Conservation (phyloP, 2,329 filamentous ascomycete species). For the Coniella vitis region DNA sequence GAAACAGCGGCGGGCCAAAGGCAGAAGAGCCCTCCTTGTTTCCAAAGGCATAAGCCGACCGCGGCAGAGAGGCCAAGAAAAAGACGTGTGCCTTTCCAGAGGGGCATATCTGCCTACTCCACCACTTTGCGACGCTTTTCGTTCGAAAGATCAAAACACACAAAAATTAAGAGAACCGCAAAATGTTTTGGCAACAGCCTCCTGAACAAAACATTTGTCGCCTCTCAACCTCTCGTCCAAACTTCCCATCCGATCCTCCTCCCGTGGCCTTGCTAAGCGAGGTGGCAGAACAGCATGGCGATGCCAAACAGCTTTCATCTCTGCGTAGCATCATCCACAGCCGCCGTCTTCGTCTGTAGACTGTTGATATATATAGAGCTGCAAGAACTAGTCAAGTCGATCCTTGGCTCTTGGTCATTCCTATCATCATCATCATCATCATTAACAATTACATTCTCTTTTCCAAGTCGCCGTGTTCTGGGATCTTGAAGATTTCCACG, state of each 20-base stretch:
- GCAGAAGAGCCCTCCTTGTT: not conserved
- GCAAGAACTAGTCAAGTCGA: not conserved
- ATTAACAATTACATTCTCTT: conserved; percentile 10
- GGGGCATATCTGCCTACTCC: not conserved
- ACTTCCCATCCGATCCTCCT: not conserved
- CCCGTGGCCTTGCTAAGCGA: not conserved
- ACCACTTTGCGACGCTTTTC: conserved; percentile 12
- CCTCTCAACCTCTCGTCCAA: conserved; percentile 1
- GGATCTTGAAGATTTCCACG: conserved; percentile 14
- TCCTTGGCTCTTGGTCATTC: conserved; percentile 3
- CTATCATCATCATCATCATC: conserved; percentile 5
- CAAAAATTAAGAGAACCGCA: conserved; percentile 1
- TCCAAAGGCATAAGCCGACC: not conserved
- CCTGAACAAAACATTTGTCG: conserved; percentile 13
- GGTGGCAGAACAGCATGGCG: not conserved
- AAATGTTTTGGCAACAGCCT: conserved; percentile 1
- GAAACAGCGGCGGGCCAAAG: not conserved
- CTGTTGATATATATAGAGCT: conserved; percentile 4
- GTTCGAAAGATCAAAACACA: conserved; percentile 11
- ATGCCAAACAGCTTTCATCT: not conserved
- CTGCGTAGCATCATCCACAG: not conserved
- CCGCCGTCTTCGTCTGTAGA: no score
- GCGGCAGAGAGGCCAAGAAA: not conserved
- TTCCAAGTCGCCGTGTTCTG: conserved; percentile 11
- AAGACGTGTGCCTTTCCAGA: not conserved